A percentile compares a stretch with the other conserved stretches of the same genome.
phyloP scores from a whole-genome alignment of 78 protist genomes.

The Mantamonas sphyraenae region DNA sequence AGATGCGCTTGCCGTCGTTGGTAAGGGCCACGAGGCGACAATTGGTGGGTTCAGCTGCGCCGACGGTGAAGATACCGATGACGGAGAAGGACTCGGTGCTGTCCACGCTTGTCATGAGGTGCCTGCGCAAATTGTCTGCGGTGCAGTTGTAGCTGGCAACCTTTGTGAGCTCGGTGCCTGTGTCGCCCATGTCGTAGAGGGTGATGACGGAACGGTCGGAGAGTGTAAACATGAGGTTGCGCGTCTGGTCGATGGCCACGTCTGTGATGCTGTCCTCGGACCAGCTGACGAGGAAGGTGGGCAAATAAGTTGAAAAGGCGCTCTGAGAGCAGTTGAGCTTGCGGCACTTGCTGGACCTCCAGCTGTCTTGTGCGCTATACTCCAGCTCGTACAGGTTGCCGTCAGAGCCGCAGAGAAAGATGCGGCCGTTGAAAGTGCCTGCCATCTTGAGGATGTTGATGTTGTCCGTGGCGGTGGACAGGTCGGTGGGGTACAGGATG shows the following conservation, averaged over 20 bases:
- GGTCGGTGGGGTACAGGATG: neutral
- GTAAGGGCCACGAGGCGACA: neutral
- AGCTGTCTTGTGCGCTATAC: neutral
- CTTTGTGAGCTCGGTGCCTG: neutral
- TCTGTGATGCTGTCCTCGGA: constrained; percentile 6
- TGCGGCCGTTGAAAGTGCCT: constrained; percentile 10
- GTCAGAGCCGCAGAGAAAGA: constrained; percentile 20
- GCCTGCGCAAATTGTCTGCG: neutral
- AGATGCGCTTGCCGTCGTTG: neutral
- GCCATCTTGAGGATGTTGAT: constrained; percentile 3
- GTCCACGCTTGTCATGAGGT: neutral
- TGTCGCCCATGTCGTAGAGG: neutral
- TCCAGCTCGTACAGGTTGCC: constrained; percentile 21
- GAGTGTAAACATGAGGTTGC: constrained; percentile 12
- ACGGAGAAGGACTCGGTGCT: neutral
- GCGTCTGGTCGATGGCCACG: neutral
- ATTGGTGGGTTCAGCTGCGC: neutral
- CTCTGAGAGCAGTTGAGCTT: constrained; percentile 4
- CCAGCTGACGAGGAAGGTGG: neutral
- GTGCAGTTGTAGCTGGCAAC: neutral
- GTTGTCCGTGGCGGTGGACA: constrained; percentile 15
- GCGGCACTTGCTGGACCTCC: neutral
- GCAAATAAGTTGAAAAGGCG: neutral
- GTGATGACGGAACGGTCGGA: neutral
- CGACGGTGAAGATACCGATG: neutral